Percentiles rank a stretch among this genome's conserved stretches.
Evolutionary conservation across 345 rosid genomes (phyloP).

Genomic region (Alliaria petiolata): DNA sequence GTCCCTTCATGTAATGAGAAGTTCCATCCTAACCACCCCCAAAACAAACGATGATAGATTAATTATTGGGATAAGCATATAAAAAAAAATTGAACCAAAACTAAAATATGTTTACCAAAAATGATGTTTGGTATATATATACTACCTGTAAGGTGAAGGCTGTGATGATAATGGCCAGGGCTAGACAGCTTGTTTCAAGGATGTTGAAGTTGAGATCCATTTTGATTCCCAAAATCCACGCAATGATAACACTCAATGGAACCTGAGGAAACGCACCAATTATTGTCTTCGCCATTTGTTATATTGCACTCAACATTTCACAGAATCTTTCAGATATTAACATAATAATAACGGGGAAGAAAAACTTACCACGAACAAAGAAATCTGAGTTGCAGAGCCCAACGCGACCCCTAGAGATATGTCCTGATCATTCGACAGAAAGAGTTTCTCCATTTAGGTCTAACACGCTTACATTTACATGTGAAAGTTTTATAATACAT

Average conservation of each 20-base stretch:
- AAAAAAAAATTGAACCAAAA: not conserved
- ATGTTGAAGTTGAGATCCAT: constrained; percentile 88
- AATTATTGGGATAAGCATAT: not conserved
- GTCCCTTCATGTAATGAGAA: constrained; percentile 89
- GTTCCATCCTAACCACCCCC: constrained; percentile 63
- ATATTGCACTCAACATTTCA: not conserved
- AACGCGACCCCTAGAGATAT: constrained; percentile 85
- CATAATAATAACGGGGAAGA: too few relatives aligned
- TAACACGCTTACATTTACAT: not conserved
- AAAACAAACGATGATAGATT: not conserved
- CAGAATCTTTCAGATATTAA: not conserved
- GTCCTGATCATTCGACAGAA: constrained; percentile 40
- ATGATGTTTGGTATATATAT: too few relatives aligned
- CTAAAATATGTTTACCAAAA: not conserved
- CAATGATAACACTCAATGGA: constrained; percentile 57
- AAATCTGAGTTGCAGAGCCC: constrained; percentile 86
- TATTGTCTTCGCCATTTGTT: not conserved
- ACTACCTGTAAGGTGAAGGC: constrained; percentile 84
- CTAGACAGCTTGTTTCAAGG: constrained; percentile 80
- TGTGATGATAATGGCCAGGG: constrained; percentile 54
- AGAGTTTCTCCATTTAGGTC: not conserved
- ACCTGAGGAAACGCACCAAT: constrained; percentile 38
- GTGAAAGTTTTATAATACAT: not conserved
- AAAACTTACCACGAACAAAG: constrained; percentile 73
- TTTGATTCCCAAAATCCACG: constrained; percentile 70